Conservation (phyloP, 352 stramenopile genomes). For the Globisporangium middletonii region DNA sequence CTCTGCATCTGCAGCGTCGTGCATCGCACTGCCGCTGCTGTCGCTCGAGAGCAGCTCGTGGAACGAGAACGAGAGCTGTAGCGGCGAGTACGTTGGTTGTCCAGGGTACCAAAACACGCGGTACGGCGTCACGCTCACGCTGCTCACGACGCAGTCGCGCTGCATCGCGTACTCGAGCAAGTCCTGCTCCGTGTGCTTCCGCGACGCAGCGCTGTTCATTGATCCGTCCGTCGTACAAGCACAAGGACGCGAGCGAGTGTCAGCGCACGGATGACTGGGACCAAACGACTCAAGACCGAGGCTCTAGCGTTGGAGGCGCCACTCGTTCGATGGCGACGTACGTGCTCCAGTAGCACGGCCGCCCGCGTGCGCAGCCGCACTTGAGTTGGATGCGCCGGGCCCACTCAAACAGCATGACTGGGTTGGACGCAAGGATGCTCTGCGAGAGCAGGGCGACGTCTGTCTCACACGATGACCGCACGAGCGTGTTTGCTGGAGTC, state of each 20-base stretch:
- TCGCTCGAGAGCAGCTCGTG: conserved; percentile 25
- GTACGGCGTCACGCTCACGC: conserved; percentile 56
- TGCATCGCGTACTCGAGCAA: conserved; percentile 56
- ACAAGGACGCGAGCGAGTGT: too few species aligned
- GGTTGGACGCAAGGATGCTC: conserved; percentile 14
- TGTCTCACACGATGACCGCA: conserved; percentile 26
- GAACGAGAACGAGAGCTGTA: conserved; percentile 47
- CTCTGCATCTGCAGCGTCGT: background rate
- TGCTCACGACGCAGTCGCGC: conserved; percentile 33
- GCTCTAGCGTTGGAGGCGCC: too few species aligned
- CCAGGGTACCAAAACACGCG: conserved; percentile 70
- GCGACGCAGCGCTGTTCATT: conserved; percentile 10
- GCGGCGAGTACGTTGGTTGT: conserved; percentile 59
- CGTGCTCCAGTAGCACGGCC: conserved; percentile 81
- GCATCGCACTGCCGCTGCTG: background rate
- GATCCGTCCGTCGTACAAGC: too few species aligned
- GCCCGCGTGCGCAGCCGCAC: conserved; percentile 55
- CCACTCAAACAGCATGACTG: conserved; percentile 27
- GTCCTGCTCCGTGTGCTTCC: conserved; percentile 23
- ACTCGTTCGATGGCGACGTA: conserved; percentile 16
- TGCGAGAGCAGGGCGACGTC: conserved; percentile 25
- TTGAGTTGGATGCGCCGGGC: conserved; percentile 40
- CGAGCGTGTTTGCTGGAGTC: conserved; percentile 41
- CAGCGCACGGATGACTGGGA: too few species aligned
- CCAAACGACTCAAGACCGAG: too few species aligned